These are phyloP conservation scores for Gentiana macrophylla DNA, from an alignment of 257 asterid species.

Conservation along the genomic window DNA sequence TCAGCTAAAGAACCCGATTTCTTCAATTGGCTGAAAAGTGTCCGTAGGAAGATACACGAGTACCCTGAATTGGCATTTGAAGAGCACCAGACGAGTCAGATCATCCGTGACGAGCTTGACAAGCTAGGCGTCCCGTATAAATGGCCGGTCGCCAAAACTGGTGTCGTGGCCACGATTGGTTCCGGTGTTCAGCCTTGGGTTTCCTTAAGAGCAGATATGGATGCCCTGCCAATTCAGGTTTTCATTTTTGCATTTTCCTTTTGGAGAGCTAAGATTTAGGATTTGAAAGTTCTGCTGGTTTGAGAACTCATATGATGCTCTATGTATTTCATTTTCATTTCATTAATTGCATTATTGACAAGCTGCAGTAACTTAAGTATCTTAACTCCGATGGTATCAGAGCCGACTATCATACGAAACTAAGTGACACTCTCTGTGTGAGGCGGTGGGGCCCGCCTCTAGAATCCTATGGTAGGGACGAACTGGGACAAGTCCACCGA, in stretches of 20 bases:
- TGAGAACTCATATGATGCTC: no score
- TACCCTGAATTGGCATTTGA: conserved; percentile 70
- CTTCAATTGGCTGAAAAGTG: conserved; percentile 52
- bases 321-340: no score
- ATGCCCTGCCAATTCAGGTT: conserved; percentile 89
- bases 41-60: conserved; percentile 69
- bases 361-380: no score
- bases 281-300: no score
- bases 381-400: no score
- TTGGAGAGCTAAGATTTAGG: background rate
- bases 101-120: conserved; percentile 64
- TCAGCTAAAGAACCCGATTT: conserved; percentile 52
- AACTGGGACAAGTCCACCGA: no score
- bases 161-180: conserved; percentile 70
- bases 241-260: background rate
- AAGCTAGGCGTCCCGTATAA: conserved; percentile 51
- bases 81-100: conserved; percentile 62
- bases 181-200: conserved; percentile 63
- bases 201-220: conserved; percentile 91
- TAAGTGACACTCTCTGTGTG: no score
- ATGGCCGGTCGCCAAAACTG: conserved; percentile 78
- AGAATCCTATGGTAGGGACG: no score
- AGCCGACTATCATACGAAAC: no score
- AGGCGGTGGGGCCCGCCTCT: no score
- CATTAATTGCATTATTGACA: no score